Evolutionary conservation across 2,329 filamentous ascomycete species (phyloP).

Genomic region (Zymoseptoria brevis): DNA sequence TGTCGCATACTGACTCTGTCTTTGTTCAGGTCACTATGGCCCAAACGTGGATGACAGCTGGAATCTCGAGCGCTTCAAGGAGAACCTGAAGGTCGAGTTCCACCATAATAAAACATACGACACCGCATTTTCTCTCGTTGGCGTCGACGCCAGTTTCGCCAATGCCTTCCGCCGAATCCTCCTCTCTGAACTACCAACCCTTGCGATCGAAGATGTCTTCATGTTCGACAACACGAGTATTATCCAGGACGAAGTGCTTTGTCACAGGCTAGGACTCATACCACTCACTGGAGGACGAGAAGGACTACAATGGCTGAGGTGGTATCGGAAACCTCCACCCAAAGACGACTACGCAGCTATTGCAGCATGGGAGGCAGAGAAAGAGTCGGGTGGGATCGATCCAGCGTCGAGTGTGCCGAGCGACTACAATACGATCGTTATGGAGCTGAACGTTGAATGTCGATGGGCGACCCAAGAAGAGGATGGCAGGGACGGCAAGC

Average conservation of each 20-base stretch:
- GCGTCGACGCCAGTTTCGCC: conserved; percentile 83
- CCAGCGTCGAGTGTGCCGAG: conserved; percentile 40
- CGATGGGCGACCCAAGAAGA: conserved; percentile 54
- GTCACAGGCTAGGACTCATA: conserved; percentile 81
- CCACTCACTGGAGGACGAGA: conserved; percentile 74
- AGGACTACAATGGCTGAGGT: conserved; percentile 74
- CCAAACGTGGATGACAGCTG: conserved; percentile 80
- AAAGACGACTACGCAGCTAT: conserved; percentile 47
- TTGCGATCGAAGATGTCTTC: conserved; percentile 90
- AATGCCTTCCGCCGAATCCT: conserved; percentile 97
- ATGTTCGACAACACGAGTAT: conserved; percentile 96
- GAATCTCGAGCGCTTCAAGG: conserved; percentile 65
- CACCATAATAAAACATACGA: conserved; percentile 74
- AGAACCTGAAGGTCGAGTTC: conserved; percentile 67
- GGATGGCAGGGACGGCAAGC: conserved; percentile 39
- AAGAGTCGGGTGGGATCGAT: conserved; percentile 38
- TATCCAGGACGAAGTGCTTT: conserved; percentile 94
- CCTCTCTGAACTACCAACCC: conserved; percentile 84
- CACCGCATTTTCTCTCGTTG: conserved; percentile 81
- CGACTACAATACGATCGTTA: conserved; percentile 81
- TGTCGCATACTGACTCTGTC: background rate
- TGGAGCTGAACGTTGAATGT: conserved; percentile 72
- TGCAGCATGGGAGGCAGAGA: conserved; percentile 31
- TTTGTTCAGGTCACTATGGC: conserved; percentile 56
- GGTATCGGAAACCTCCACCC: conserved; percentile 62